Conservation (phyloP, 139 green algal species). For the Astrephomene gubernaculifera region DNA sequence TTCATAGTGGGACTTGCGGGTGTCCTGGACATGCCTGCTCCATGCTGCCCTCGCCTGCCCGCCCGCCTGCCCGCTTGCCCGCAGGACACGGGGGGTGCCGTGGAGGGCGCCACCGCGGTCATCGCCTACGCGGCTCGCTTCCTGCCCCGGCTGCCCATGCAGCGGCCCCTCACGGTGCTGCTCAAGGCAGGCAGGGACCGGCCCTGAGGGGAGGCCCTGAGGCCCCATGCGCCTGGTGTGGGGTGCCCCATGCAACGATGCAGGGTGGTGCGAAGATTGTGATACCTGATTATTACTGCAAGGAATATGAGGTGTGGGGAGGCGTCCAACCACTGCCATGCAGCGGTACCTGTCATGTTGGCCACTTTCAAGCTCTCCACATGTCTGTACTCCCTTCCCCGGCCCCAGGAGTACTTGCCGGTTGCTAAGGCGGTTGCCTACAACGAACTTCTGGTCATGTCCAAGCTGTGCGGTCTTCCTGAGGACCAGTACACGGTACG, state of each 20-base stretch:
- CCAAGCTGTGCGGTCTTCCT: slow-evolving; percentile 65
- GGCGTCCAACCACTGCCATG: too few species aligned
- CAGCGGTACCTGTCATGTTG: too few species aligned
- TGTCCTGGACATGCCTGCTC: too few species aligned
- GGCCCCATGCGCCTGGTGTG: too few species aligned
- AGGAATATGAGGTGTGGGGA: too few species aligned
- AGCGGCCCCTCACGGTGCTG: slow-evolving; percentile 65
- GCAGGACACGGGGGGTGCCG: slow-evolving; percentile 10
- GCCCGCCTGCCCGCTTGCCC: background rate
- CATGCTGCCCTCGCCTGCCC: background rate
- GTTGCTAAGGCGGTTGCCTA: slow-evolving; percentile 67
- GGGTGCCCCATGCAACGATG: too few species aligned
- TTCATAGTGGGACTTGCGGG: too few species aligned
- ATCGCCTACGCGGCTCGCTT: slow-evolving; percentile 76
- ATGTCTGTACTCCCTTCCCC: background rate
- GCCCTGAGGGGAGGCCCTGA: too few species aligned
- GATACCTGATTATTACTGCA: background rate
- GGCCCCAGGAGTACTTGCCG: slow-evolving; percentile 80
- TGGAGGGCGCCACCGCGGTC: slow-evolving; percentile 62
- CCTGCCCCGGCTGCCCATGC: slow-evolving; percentile 70
- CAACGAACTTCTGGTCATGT: slow-evolving; percentile 81
- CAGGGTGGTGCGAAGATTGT: background rate
- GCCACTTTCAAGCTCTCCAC: too few species aligned
- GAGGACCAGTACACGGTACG: slow-evolving; percentile 71
- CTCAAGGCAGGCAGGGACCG: slow-evolving; percentile 63